Evolutionary conservation across 1,284 basidiomycete species (phyloP).

Genomic region (Boletus semigastroideus): DNA sequence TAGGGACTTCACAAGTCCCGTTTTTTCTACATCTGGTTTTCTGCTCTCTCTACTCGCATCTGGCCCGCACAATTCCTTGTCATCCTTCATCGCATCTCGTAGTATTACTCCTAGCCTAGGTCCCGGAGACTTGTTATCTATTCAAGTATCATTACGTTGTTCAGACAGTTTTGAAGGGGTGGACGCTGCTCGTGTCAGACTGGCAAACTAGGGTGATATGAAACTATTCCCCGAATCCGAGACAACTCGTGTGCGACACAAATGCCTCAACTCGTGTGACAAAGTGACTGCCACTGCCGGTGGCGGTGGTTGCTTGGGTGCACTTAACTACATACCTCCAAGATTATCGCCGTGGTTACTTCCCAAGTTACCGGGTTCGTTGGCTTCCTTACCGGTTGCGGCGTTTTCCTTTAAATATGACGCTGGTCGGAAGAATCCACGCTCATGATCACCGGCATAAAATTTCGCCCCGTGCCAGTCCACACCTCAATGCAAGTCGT

Average conservation of each 20-base stretch:
- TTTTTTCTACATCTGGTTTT: slow-evolving; percentile 3
- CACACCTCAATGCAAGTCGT: slow-evolving; percentile 3
- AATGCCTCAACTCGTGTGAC: background rate
- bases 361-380: slow-evolving; percentile 20
- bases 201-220: slow-evolving; percentile 11
- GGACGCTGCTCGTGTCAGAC: slow-evolving; percentile 1
- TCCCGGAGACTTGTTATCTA: slow-evolving; percentile 15
- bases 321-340: background rate
- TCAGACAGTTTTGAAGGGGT: slow-evolving; percentile 8
- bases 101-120: slow-evolving; percentile 5
- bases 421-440: slow-evolving; percentile 11
- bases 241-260: slow-evolving; percentile 9
- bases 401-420: slow-evolving; percentile 5
- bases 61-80: background rate
- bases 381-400: slow-evolving; percentile 5
- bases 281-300: background rate
- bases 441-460: slow-evolving; percentile 9
- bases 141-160: slow-evolving; percentile 7
- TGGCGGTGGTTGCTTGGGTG: slow-evolving; percentile 2
- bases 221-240: slow-evolving; percentile 4
- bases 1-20: background rate
- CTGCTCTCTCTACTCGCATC: slow-evolving; percentile 2
- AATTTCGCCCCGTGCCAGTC: slow-evolving; percentile 1
- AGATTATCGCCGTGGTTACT: slow-evolving; percentile 22
- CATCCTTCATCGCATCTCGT: slow-evolving; percentile 9